phyloP scores from a whole-genome alignment of 1,284 basidiomycete genomes.

The Leccinum fallax region DNA sequence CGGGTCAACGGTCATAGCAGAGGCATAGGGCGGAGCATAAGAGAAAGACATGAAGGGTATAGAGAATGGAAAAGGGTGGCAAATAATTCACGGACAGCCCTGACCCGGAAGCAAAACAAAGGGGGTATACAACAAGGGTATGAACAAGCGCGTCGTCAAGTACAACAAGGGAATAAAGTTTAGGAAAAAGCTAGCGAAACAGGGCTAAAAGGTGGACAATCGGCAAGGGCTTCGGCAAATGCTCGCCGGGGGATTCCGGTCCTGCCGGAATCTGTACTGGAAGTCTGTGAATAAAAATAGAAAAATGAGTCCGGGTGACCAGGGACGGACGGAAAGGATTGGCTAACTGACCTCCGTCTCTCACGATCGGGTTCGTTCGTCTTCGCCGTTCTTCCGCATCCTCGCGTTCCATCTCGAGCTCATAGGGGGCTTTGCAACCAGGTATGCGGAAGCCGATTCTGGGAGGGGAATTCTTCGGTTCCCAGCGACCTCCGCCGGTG shows the following conservation, averaged over 20 bases:
- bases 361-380: slow-evolving; percentile 59
- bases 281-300: slow-evolving; percentile 43
- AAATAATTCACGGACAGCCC: background rate
- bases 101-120: slow-evolving; percentile 4
- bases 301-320: slow-evolving; percentile 11
- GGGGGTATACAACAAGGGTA: slow-evolving; percentile 25
- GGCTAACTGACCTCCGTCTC: slow-evolving; percentile 53
- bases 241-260: slow-evolving; percentile 43
- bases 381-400: slow-evolving; percentile 52
- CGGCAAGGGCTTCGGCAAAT: slow-evolving; percentile 38
- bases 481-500: slow-evolving; percentile 74
- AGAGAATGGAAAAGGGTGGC: background rate
- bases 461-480: slow-evolving; percentile 55
- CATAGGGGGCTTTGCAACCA: slow-evolving; percentile 63
- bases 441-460: slow-evolving; percentile 55
- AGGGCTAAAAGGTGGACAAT: slow-evolving; percentile 55
- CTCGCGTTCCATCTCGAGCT: slow-evolving; percentile 65
- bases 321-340: background rate
- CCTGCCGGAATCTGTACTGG: slow-evolving; percentile 58
- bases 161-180: slow-evolving; percentile 36
- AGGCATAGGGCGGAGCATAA: slow-evolving; percentile 25
- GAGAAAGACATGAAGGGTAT: slow-evolving; percentile 27
- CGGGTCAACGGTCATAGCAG: slow-evolving; percentile 11
- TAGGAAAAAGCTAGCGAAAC: slow-evolving; percentile 8
- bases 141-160: slow-evolving; percentile 16